These are phyloP conservation scores for Amylostereum areolatum DNA, from an alignment of 1,284 basidiomycete genomes.

Conservation along the genomic window DNA sequence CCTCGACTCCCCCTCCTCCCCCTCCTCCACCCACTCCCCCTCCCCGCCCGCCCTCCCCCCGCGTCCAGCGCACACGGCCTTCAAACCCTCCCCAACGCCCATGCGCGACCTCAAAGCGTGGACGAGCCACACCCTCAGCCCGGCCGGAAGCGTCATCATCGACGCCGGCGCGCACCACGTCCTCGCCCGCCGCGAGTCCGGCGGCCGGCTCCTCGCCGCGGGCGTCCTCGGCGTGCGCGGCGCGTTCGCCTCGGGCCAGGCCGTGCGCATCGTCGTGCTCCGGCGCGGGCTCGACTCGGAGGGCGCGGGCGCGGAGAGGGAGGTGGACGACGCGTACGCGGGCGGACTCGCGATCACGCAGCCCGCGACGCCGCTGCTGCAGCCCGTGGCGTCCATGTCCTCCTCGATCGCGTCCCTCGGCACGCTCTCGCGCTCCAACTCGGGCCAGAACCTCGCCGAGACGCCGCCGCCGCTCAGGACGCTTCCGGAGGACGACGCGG, in stretches of 20 bases:
- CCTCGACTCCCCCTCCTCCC: slow-evolving; percentile 19
- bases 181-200: slow-evolving; percentile 78
- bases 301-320: slow-evolving; percentile 17
- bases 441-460: slow-evolving; percentile 28
- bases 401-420: slow-evolving; percentile 34
- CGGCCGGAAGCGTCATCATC: slow-evolving; percentile 84
- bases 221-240: slow-evolving; percentile 88
- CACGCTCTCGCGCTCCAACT: slow-evolving; percentile 31
- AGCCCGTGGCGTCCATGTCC: slow-evolving; percentile 26
- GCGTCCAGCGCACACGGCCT: slow-evolving; percentile 83
- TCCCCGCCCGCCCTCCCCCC: slow-evolving; percentile 1
- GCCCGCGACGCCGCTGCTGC: slow-evolving; percentile 37
- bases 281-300: slow-evolving; percentile 15
- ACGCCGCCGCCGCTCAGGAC: slow-evolving; percentile 16
- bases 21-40: slow-evolving; percentile 7
- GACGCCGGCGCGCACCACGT: slow-evolving; percentile 88
- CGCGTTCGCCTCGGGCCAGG: slow-evolving; percentile 90
- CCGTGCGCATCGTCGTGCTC: slow-evolving; percentile 78
- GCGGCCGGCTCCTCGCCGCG: slow-evolving; percentile 85
- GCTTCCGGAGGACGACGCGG: slow-evolving; percentile 25
- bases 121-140: slow-evolving; percentile 89
- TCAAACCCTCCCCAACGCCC: slow-evolving; percentile 70
- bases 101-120: slow-evolving; percentile 91
- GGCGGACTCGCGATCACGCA: slow-evolving; percentile 25
- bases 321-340: slow-evolving; percentile 22